A percentile compares a stretch with the other conserved stretches of the same genome.
phyloP scores from a whole-genome alignment of 345 rosid species.

The Pistacia integerrima region DNA sequence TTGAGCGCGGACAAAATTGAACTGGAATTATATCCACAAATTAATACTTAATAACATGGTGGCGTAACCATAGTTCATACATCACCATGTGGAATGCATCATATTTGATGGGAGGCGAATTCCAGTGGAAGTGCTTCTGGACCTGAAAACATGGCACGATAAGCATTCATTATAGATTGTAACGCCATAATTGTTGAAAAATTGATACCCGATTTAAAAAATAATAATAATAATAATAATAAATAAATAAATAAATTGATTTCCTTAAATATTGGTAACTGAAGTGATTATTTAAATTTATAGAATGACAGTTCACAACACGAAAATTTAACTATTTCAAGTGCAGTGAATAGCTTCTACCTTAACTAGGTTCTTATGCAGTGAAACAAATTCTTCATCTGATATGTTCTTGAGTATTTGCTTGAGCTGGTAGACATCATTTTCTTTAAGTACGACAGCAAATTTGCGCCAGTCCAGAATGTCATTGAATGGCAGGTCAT shows the following conservation, averaged over 20 bases:
- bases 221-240: too few relatives aligned
- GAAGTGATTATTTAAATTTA: background rate
- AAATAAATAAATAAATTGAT: too few relatives aligned
- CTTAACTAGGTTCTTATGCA: slow-evolving; percentile 82
- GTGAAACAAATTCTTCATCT: slow-evolving; percentile 56
- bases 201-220: too few relatives aligned
- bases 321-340: background rate
- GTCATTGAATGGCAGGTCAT: slow-evolving; percentile 93
- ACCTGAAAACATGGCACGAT: slow-evolving; percentile 48
- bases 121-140: slow-evolving; percentile 97
- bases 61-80: slow-evolving; percentile 95
- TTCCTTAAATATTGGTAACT: background rate
- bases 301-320: background rate
- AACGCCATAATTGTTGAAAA: too few relatives aligned
- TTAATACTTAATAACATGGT: slow-evolving; percentile 80
- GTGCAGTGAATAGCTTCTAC: slow-evolving; percentile 29
- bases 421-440: slow-evolving; percentile 77
- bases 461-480: slow-evolving; percentile 77
- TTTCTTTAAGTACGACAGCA: slow-evolving; percentile 69
- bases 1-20: background rate
- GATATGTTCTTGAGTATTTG: slow-evolving; percentile 75
- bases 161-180: slow-evolving; percentile 13
- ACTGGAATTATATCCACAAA: slow-evolving; percentile 2
- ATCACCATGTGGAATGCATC: slow-evolving; percentile 98
- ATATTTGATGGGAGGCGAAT: slow-evolving; percentile 66